Conservation (phyloP, 2,329 filamentous ascomycete genomes). For the Monilinia fructigena region DNA sequence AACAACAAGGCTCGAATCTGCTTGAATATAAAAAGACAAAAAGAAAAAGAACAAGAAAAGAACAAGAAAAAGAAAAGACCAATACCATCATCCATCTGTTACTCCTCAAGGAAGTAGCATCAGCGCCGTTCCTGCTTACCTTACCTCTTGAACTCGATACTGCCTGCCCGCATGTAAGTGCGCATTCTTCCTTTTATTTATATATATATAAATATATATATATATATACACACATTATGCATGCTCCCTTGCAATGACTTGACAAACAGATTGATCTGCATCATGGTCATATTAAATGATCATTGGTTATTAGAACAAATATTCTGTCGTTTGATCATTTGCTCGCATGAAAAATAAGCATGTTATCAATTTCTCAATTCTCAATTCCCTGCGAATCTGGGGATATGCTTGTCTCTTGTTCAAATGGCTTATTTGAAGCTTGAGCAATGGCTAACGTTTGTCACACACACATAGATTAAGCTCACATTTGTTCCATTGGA, state of each 20-base stretch:
- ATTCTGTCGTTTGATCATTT: not conserved
- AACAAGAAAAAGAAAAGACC: too few relatives aligned
- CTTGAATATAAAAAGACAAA: too few relatives aligned
- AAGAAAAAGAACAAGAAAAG: too few relatives aligned
- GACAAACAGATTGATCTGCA: not conserved
- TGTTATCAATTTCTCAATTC: not conserved
- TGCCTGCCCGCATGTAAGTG: conserved; percentile 31
- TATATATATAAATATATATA: too few relatives aligned
- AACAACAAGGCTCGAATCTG: not conserved
- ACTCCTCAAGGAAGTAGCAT: not conserved
- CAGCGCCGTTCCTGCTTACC: conserved; percentile 5
- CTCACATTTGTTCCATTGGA: conserved; percentile 24
- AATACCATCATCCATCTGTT: not conserved
- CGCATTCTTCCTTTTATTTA: conserved; percentile 24
- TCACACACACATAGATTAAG: conserved; percentile 31
- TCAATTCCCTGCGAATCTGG: not conserved
- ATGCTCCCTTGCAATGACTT: conserved; percentile 8
- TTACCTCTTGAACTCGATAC: conserved; percentile 22
- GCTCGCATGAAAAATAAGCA: not conserved
- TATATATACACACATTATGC: not conserved
- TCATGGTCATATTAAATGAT: conserved; percentile 13
- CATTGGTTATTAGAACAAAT: conserved; percentile 4
- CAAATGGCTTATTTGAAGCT: conserved; percentile 26
- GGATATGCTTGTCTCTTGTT: conserved; percentile 27
- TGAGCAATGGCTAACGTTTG: conserved; percentile 36